Percentiles rank a stretch among this genome's conserved stretches.
phyloP scores from a whole-genome alignment of 106 monocot species.

The Posidonia australis region DNA sequence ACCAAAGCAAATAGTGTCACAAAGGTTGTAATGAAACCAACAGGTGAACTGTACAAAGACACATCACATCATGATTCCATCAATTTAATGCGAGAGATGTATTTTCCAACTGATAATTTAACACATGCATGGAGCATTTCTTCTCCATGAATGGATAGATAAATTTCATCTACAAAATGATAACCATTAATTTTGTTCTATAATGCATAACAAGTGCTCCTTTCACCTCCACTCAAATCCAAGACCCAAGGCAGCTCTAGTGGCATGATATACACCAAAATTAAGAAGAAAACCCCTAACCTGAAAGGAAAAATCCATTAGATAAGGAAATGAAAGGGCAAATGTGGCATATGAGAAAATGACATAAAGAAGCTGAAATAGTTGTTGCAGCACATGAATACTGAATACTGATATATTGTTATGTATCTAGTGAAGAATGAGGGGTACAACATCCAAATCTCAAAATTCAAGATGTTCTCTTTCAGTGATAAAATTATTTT shows the following conservation, averaged over 20 bases:
- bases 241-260: slow-evolving; percentile 87
- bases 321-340: slow-evolving; percentile 1
- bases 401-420: too few relatives aligned
- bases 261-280: slow-evolving; percentile 99
- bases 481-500: too few relatives aligned
- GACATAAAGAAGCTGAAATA: background rate
- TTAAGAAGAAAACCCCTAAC: slow-evolving; percentile 97
- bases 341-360: background rate
- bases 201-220: background rate
- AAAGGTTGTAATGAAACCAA: slow-evolving; percentile 88
- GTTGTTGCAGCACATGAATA: background rate
- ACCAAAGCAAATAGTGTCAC: slow-evolving; percentile 95
- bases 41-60: slow-evolving; percentile 68
- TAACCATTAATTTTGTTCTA: background rate
- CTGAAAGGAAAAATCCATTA: slow-evolving; percentile 25
- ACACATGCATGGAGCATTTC: slow-evolving; percentile 27
- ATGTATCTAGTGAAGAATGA: too few relatives aligned
- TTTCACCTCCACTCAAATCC: slow-evolving; percentile 84
- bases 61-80: slow-evolving; percentile 17
- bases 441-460: too few relatives aligned
- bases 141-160: background rate
- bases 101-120: too few relatives aligned
- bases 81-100: too few relatives aligned
- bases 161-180: background rate
- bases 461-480: too few relatives aligned